These are phyloP conservation scores for Scutellaria baicalensis DNA, from an alignment of 257 asterid species.

Conservation along the genomic window DNA sequence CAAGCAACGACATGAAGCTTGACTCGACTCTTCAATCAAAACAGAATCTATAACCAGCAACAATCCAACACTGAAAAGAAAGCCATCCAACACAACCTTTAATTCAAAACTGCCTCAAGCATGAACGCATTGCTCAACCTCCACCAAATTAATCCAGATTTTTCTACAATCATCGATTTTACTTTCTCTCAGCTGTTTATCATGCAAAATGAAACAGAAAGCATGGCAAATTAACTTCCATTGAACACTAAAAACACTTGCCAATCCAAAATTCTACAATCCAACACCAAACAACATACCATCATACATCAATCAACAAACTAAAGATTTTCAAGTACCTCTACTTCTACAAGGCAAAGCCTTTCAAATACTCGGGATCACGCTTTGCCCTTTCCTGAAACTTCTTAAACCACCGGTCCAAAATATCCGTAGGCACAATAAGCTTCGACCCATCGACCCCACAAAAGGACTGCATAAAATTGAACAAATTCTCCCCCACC, in stretches of 20 bases:
- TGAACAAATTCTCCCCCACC: constrained; percentile 92
- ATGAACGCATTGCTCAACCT: not conserved
- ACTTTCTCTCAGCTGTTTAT: not conserved
- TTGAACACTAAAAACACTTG: not conserved
- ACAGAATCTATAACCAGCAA: not conserved
- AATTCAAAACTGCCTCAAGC: not conserved
- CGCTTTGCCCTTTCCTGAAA: constrained; percentile 89
- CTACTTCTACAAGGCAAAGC: constrained; percentile 56
- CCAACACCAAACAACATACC: not conserved
- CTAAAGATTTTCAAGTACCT: constrained; percentile 4
- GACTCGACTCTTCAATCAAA: not conserved
- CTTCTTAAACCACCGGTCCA: constrained; percentile 97
- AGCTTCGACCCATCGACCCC: constrained; percentile 89
- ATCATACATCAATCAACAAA: not conserved
- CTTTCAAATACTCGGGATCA: constrained; percentile 82
- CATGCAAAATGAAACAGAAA: not conserved
- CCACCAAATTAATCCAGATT: not conserved
- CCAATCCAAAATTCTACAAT: not conserved
- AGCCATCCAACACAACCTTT: not conserved
- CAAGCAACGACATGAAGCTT: no score
- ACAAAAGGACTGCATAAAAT: constrained; percentile 94
- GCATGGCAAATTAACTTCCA: not conserved
- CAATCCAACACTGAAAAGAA: not conserved
- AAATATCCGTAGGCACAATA: constrained; percentile 88
- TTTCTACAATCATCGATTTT: not conserved